Evolutionary conservation across 176 grass and related monocot species (phyloP), one percentile per base, ranked within the genome.

Genomic region (Ensete glaucum): DNA sequence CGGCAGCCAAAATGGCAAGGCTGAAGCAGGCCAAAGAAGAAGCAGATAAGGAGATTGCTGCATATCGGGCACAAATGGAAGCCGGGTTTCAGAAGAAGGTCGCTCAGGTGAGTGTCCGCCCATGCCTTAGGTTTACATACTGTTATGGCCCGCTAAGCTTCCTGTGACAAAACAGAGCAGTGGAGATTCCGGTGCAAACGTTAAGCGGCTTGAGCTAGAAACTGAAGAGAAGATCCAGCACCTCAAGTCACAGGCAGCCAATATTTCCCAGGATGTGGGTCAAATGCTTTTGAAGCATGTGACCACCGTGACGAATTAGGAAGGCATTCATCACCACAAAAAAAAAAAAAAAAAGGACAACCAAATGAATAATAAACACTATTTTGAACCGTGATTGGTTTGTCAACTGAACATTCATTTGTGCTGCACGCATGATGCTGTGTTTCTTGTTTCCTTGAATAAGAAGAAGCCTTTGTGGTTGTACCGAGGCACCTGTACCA

Each of bases 171-270:
- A 77, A 64, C 75, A 77, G 75, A 77, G 60, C n/a, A 77, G 75
- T 11, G 75, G 75, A 64, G 75, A 77, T 64, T 65, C 75, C 3
- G 75, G 75, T 19, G 75, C 75, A 11, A 77, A 77, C 19, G 59
- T 77, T 15, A 77, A 77, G 58, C 75, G 75, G n/a, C 75, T 77
- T 5, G 75, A 77, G 65, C 75, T 65, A 77, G 75, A 77, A 77
- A 77, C 75, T 17, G 59, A 65, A 3, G 48, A 64, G 29, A 77
- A 77, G 75, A 77, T 77, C 34, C 9, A 53, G 3, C 75, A 65
- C 60, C 75, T 77, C 12, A 53, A 53, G 1, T 77, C 75, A 9
- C 75, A 77, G 59, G n/a, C 75, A 10, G 34, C 48, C 9, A 62
- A 24, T 49, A 77, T 77, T 64, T 77, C 75, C 11, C 0, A 22